These are phyloP conservation scores for Trametes meyenii DNA, from an alignment of 768 basidiomycete genomes.

Conservation along the genomic window DNA sequence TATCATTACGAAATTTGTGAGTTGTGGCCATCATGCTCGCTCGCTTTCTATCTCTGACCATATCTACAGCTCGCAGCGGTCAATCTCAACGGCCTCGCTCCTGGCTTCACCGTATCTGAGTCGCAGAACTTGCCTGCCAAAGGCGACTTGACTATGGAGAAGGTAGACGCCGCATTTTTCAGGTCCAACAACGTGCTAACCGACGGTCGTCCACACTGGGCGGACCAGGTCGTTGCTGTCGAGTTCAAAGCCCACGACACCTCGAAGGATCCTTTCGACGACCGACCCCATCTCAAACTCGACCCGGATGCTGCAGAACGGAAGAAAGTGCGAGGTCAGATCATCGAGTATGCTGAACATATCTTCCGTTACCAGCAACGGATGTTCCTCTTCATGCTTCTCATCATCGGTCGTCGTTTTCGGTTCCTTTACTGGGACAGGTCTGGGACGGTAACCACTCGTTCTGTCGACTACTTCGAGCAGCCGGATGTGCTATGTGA, in stretches of 20 bases:
- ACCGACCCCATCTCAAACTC: neutral
- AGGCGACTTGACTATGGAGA: neutral
- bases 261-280: conserved; percentile 2
- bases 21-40: no score
- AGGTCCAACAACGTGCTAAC: neutral
- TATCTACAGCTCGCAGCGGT: neutral
- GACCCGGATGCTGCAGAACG: neutral
- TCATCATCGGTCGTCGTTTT: conserved; percentile 6
- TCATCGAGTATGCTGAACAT: conserved; percentile 9
- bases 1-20: neutral
- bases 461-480: conserved; percentile 10
- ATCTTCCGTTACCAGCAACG: conserved; percentile 14
- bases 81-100: neutral
- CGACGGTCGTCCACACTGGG: conserved; percentile 13
- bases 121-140: neutral
- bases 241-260: conserved; percentile 6
- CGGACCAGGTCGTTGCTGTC: conserved; percentile 11
- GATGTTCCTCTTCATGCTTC: conserved; percentile 3
- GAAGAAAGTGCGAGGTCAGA: conserved; percentile 1
- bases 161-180: conserved; percentile 12
- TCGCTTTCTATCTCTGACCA: no score
- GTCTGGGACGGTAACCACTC: conserved; percentile 13
- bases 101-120: neutral
- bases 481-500: conserved; percentile 5
- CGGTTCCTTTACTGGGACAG: conserved; percentile 15